Evolutionary conservation across 768 basidiomycete species (phyloP), one percentile per base, ranked within the genome.

Genomic region (Agaricus bisporus): DNA sequence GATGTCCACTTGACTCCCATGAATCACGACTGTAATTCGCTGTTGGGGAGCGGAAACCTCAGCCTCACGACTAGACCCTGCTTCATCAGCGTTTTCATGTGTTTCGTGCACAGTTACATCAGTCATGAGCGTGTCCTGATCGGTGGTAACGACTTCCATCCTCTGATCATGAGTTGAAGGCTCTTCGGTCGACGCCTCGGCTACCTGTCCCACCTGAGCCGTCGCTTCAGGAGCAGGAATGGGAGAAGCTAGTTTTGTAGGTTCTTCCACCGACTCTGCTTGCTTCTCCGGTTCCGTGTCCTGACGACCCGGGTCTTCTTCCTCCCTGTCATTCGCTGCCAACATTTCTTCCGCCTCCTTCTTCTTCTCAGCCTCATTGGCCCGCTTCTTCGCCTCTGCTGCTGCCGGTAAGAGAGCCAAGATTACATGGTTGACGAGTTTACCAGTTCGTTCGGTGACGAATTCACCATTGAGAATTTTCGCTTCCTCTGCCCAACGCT

Each of bases 1-100:
- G 65, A 99, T 99, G 64, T 99, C 97, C 25, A 98, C 91, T 6
- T 85, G 77, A 58, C 82, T 90, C 48, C 97, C 97, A 67, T 94
- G 91, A 49, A 99, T 91, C 71, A 82, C 79, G 62, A 99, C 88
- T 1, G 90, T 92, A 25, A 95, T 77, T 35, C 97, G 83, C 58
- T 83, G 77, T 36, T 73, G 64, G 49, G 59, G 44, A 46, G 59
- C 44, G 15, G 52, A 55, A 9, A 60, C 18, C 22, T 56, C 39
- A 32, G 59, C 50, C 29, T 63, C 62, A 20, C 71, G 57, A 5
- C 65, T 71, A 58, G 82, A 82, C 8, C 57, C 65, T 78, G 83
- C 82, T 56, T 80, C 80, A 17, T 80, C 80, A 17, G 79, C 67
- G 53, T 85, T 59, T 46, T 68, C 67, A n/a, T 18, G 35, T n/a